Base-by-base conservation (phyloP, 129 eudicot genomes). In the Scalesia atractyloides region DNA sequence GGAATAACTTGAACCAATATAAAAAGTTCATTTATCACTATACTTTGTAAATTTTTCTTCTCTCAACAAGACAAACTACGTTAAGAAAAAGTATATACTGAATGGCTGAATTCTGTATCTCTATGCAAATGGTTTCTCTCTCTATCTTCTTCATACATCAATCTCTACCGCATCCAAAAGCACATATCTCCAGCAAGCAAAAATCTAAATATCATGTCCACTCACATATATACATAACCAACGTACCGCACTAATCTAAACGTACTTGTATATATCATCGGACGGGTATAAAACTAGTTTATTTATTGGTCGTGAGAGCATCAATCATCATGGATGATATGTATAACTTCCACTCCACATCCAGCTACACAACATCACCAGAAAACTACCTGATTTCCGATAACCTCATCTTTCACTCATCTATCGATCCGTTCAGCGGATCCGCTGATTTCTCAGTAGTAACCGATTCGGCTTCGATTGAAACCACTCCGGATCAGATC, bases 281-380 rank as follows among this genome's bases (percentile, higher is more conserved):
- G 43, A 37, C 7, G 7, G 8, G 8, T 6, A 37, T 37, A 36
- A 36, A 3, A 37, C 43, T 37, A 5, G 7, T 8, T 9, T 8
- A 7, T 41, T 8, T 2, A 4, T 41, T 41, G 10, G 10, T 8
- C 2, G n/a, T 13, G 5, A 47, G 34, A 18, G 53, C 50, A 36
- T 69, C 63, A 18, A 69, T 69, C 11, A 6, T 9, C 10, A 91
- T 88, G 96, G 97, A 91, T 9, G 96, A 76, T 69, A 74, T 91
- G 73, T 86, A 82, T 66, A 87, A 86, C 36, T 73, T 88, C 36
- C 84, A 77, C 50, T 69, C 88, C 10, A 69, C 80, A 9, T 66
- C 80, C 2, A 74, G 73, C 60, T 90, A 82, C 76, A 56, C 78
- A 52, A 71, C 76, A 78, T 74, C 91, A 0, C 84, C 93, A 69